Percentiles rank a stretch among this genome's conserved stretches.
phyloP scores from a whole-genome alignment of 352 stramenopile genomes.

The Pythium phragmitis region DNA sequence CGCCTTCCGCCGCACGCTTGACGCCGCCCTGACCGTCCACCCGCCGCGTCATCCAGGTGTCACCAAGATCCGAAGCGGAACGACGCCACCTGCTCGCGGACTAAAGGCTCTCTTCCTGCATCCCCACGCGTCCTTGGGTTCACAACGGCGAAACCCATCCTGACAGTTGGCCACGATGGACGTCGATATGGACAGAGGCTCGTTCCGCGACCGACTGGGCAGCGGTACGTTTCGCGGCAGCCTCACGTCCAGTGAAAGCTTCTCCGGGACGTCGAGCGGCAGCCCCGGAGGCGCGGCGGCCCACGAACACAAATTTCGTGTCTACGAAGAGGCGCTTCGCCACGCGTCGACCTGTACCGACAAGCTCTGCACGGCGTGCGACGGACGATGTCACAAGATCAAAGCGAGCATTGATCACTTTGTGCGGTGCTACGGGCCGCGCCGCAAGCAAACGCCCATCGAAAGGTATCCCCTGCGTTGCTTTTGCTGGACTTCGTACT shows the following conservation, averaged over 20 bases:
- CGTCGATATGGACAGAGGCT: conserved; percentile 26
- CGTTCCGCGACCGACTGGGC: conserved; percentile 4
- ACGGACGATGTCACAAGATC: conserved; percentile 83
- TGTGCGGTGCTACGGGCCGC: conserved; percentile 78
- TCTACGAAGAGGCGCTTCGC: conserved; percentile 82
- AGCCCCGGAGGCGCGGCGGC: conserved; percentile 4
- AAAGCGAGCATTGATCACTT: conserved; percentile 90
- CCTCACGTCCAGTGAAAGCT: conserved; percentile 17
- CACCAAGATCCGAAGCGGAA: neutral
- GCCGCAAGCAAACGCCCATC: conserved; percentile 65
- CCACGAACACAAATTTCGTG: conserved; percentile 83
- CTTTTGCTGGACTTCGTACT: neutral
- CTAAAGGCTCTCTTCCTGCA: neutral
- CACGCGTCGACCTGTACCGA: conserved; percentile 65
- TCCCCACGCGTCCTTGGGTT: too few relatives aligned
- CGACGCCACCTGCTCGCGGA: neutral
- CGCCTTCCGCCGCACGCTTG: neutral
- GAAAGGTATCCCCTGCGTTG: conserved; percentile 48
- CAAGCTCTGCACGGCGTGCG: conserved; percentile 54
- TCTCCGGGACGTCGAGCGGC: conserved; percentile 2
- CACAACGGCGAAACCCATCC: neutral
- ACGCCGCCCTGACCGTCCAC: neutral
- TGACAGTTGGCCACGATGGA: conserved; percentile 20
- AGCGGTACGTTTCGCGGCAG: conserved; percentile 9
- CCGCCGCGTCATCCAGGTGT: too few relatives aligned